Conservation (phyloP, 2,329 filamentous ascomycete genomes). For the Neonectria ditissima region DNA sequence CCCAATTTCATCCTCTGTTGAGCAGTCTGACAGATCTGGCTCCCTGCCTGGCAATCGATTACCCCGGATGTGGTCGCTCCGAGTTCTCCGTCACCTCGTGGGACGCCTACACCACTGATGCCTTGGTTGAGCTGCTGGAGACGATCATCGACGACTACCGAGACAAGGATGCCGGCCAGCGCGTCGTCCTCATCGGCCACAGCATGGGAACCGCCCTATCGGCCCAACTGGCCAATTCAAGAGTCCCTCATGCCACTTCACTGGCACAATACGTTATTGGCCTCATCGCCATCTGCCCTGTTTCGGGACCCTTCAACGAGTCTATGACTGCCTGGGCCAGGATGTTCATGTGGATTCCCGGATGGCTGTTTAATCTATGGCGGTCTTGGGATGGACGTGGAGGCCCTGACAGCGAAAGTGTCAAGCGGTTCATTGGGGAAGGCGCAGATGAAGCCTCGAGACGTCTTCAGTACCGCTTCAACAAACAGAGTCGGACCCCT, state of each 20-base stretch:
- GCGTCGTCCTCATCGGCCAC: slow-evolving; percentile 85
- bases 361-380: slow-evolving; percentile 79
- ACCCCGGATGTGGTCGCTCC: slow-evolving; percentile 90
- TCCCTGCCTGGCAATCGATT: slow-evolving; percentile 84
- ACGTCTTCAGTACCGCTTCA: slow-evolving; percentile 78
- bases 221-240: slow-evolving; percentile 71
- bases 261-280: slow-evolving; percentile 77
- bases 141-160: slow-evolving; percentile 80
- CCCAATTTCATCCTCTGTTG: slow-evolving; percentile 86
- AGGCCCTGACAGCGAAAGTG: slow-evolving; percentile 81
- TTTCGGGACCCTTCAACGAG: slow-evolving; percentile 71
- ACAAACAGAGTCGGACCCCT: slow-evolving; percentile 83
- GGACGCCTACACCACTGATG: slow-evolving; percentile 83
- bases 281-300: slow-evolving; percentile 84
- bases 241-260: slow-evolving; percentile 57
- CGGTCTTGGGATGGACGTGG: slow-evolving; percentile 83
- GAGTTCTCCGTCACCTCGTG: slow-evolving; percentile 76
- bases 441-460: slow-evolving; percentile 74
- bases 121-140: slow-evolving; percentile 80
- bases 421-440: slow-evolving; percentile 79
- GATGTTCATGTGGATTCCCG: slow-evolving; percentile 75
- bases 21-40: slow-evolving; percentile 85
- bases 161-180: slow-evolving; percentile 73
- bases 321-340: slow-evolving; percentile 58
- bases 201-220: slow-evolving; percentile 89